A percentile compares a stretch with the other conserved stretches of the same genome.
phyloP scores from a whole-genome alignment of 371 early-diverging fungal genomes.

The Sporodiniella umbellata region DNA sequence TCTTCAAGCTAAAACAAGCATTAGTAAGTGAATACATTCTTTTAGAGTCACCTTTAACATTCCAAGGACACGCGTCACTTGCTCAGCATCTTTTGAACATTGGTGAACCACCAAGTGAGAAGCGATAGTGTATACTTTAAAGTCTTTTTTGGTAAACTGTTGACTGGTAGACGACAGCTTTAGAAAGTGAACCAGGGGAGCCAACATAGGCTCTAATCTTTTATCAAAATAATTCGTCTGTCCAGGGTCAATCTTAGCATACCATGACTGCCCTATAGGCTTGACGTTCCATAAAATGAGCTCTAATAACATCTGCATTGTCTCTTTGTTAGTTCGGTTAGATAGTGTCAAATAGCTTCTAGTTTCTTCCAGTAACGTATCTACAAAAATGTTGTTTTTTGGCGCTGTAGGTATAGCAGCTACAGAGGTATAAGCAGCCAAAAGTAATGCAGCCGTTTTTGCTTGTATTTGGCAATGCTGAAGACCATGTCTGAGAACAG shows the following conservation, averaged over 20 bases:
- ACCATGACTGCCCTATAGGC: constrained; percentile 31
- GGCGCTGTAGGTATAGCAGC: constrained; percentile 26
- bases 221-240: constrained; percentile 33
- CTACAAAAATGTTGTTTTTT: constrained; percentile 35
- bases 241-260: constrained; percentile 27
- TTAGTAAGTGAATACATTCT: neutral
- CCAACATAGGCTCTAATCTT: constrained; percentile 22
- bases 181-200: constrained; percentile 31
- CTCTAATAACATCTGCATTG: constrained; percentile 40
- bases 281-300: constrained; percentile 41
- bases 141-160: constrained; percentile 49
- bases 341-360: constrained; percentile 16
- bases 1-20: constrained; percentile 35
- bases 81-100: constrained; percentile 29
- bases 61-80: constrained; percentile 26
- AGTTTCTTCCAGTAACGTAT: constrained; percentile 44
- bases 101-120: constrained; percentile 34
- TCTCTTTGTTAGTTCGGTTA: constrained; percentile 37
- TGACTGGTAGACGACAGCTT: constrained; percentile 32
- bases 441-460: constrained; percentile 36
- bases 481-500: constrained; percentile 41
- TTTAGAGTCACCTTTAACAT: constrained; percentile 33
- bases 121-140: constrained; percentile 36
- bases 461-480: constrained; percentile 34
- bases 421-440: constrained; percentile 35